Evolutionary conservation across 2,329 filamentous ascomycete genomes (phyloP).

Genomic region (Botrytis cinerea): DNA sequence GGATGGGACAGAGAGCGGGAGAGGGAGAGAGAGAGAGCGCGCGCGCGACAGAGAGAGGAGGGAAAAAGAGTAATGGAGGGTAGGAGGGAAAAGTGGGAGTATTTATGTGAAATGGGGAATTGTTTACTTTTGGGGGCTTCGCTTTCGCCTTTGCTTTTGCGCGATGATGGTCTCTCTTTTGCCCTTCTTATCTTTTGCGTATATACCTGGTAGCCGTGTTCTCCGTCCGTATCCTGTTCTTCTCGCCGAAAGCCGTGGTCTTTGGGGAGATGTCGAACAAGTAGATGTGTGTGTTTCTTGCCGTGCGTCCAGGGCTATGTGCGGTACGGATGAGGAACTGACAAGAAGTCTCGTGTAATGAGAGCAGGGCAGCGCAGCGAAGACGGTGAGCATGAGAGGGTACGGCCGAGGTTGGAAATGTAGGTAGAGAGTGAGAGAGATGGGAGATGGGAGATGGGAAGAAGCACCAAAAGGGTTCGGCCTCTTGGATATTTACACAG

Average conservation of each 20-base stretch:
- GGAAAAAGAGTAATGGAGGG: too few species aligned
- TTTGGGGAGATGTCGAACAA: background rate
- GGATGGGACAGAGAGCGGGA: background rate
- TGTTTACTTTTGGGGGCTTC: background rate
- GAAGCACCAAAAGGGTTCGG: background rate
- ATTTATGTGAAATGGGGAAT: background rate
- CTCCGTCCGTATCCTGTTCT: background rate
- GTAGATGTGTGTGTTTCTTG: background rate
- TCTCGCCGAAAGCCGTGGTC: background rate
- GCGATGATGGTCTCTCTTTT: background rate
- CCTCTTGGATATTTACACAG: constrained; percentile 4
- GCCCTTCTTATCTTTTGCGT: background rate
- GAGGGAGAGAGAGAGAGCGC: background rate
- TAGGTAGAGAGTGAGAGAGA: background rate
- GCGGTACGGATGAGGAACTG: background rate
- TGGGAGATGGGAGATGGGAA: background rate
- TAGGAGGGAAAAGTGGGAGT: background rate
- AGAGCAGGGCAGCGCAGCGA: background rate
- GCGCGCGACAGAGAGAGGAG: background rate
- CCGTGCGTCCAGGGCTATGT: background rate
- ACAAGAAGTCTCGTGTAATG: background rate
- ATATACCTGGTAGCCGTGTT: background rate
- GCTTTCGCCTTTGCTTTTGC: background rate
- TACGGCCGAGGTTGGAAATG: background rate
- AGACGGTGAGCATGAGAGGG: background rate